Evolutionary conservation across 495 filamentous ascomycete species (phyloP), one percentile per base, ranked within the genome.

Genomic region (Pyrenula massariospora): DNA sequence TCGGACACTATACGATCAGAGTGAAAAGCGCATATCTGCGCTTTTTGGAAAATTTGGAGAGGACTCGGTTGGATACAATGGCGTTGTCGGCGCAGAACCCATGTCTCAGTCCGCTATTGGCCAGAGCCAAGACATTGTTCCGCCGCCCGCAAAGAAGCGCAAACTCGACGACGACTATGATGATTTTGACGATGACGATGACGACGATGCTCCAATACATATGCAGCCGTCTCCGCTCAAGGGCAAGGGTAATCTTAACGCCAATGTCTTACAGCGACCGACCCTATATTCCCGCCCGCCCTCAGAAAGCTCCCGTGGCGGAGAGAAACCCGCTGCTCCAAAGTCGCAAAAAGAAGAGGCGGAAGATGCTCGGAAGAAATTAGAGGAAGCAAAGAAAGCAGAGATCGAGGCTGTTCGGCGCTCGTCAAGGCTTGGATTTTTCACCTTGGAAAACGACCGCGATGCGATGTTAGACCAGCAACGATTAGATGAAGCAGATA

Each of bases 381-480:
- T 97, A 51, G 91, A 97, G 68, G 88, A 95, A 65, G 89, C 91
- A 65, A 94, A 92, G 68, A 96, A 87, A 65, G 91, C 87, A 22
- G 90, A 88, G 19, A 91, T 96, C 66, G 89, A 95, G 62, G 86
- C 88, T 51, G 93, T 87, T 22, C 90, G 86, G 73, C 77, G 83
- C 57, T 93, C 87, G 71, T 96, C 95, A 67, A 82, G 94, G 66
- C 94, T 89, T 2, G 68, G 93, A 48, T 94, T 96, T 68, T 93
- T 96, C 68, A 96, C 94, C 1, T 73, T 96, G 24, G 93, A 99
- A 67, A 91, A 89, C 66, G 93, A 99, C 68, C 81, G 87, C 24
- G 88, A 91, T 65, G 91, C 93, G 48, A 96, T 97, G 94, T 68
- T 96, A 58, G 93, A 99, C 67, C 94, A 99, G 69, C 89, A 96